Conservation (phyloP, 1,139 yeast genomes). For the Geotrichum klebahnii region DNA sequence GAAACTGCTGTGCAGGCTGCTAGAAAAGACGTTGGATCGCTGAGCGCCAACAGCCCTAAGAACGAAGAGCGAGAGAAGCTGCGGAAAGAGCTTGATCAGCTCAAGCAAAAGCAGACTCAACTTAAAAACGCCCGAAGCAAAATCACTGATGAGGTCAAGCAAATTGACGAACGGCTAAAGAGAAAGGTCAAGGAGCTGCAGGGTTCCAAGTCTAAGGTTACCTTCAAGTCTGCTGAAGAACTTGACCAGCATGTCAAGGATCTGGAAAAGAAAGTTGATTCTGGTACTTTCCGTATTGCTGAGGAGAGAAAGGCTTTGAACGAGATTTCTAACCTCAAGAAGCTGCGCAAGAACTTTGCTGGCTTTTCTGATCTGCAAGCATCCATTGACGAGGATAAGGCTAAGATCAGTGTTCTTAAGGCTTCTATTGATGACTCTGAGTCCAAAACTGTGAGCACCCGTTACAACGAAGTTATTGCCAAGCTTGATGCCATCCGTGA, state of each 20-base stretch:
- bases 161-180: conserved; percentile 66
- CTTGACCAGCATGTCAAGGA: conserved; percentile 50
- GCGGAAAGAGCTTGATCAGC: conserved; percentile 59
- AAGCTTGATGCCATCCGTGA: conserved; percentile 58
- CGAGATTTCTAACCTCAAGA: conserved; percentile 81
- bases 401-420: conserved; percentile 72
- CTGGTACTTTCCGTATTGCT: conserved; percentile 80
- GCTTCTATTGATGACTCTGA: conserved; percentile 59
- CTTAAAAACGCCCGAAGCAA: conserved; percentile 66
- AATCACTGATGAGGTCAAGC: conserved; percentile 68
- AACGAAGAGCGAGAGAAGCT: conserved; percentile 59
- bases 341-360: conserved; percentile 74
- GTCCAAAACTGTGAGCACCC: conserved; percentile 55
- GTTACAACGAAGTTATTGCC: conserved; percentile 55
- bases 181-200: conserved; percentile 74
- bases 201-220: conserved; percentile 60
- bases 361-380: conserved; percentile 71
- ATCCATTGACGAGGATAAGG: conserved; percentile 75
- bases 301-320: conserved; percentile 84
- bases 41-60: conserved; percentile 28
- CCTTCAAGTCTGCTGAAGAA: conserved; percentile 71
- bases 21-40: conserved; percentile 34
- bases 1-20: conserved; percentile 29
- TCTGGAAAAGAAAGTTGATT: conserved; percentile 67
- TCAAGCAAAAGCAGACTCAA: conserved; percentile 64